Conservation (phyloP, 2,329 filamentous ascomycete species). For the Apiospora arundinis region DNA sequence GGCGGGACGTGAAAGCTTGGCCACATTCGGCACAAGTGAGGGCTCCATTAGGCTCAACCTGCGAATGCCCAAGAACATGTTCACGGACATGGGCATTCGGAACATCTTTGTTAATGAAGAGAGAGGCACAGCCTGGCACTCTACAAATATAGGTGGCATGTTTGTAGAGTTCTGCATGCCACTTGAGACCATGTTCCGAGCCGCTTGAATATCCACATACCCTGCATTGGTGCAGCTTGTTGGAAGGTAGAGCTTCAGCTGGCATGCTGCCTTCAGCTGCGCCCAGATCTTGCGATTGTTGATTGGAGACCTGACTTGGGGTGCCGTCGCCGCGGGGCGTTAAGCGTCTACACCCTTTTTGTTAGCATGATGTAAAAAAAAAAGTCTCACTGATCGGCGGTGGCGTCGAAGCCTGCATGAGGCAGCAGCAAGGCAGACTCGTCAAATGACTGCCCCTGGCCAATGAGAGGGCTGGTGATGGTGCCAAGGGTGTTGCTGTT, state of each 20-base stretch:
- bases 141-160: not conserved
- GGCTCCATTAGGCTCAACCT: not conserved
- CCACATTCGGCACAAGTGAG: not conserved
- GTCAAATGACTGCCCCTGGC: not conserved
- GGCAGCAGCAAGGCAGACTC: slow-evolving; percentile 24
- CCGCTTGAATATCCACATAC: not conserved
- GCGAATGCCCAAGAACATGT: not conserved
- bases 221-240: not conserved
- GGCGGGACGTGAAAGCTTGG: not conserved
- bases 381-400: slow-evolving; percentile 37
- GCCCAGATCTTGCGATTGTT: too few species aligned
- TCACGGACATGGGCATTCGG: not conserved
- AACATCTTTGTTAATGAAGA: not conserved
- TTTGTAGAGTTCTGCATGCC: not conserved
- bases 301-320: not conserved
- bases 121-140: not conserved
- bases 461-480: not conserved
- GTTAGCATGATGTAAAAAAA: slow-evolving; percentile 37
- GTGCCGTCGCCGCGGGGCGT: too few species aligned
- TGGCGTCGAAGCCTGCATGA: slow-evolving; percentile 27
- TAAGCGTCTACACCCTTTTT: slow-evolving; percentile 38
- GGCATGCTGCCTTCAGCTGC: not conserved
- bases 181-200: too few species aligned
- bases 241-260: not conserved
- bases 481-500: not conserved